Evolutionary conservation across 768 basidiomycete genomes (phyloP).

Genomic region (Rhodocollybia butyracea): DNA sequence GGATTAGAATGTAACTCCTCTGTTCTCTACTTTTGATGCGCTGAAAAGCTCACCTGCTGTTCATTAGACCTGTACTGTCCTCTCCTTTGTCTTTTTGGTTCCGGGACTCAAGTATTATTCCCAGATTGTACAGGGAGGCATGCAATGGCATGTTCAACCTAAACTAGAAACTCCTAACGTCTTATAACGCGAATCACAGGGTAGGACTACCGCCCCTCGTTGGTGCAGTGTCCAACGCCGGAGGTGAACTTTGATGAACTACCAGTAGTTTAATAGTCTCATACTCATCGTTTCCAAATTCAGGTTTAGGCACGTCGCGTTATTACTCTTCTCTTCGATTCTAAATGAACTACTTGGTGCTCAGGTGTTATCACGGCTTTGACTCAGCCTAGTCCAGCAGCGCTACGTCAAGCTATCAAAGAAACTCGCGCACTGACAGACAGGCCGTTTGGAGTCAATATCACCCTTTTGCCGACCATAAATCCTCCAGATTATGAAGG

Average conservation of each 20-base stretch:
- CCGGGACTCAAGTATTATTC: too few relatives aligned
- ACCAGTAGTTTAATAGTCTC: neutral
- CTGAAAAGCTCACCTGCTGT: neutral
- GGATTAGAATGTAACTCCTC: slow-evolving; percentile 53
- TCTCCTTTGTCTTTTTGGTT: too few relatives aligned
- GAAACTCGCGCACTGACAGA: slow-evolving; percentile 68
- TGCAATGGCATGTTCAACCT: slow-evolving; percentile 68
- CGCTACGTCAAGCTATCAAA: slow-evolving; percentile 73
- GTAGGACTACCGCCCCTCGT: slow-evolving; percentile 75
- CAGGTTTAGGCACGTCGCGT: neutral
- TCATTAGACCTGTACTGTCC: slow-evolving; percentile 61
- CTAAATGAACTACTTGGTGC: too few relatives aligned
- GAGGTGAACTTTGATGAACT: slow-evolving; percentile 59
- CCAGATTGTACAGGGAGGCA: slow-evolving; percentile 88
- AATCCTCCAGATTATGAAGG: slow-evolving; percentile 83
- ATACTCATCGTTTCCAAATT: neutral
- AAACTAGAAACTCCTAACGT: neutral
- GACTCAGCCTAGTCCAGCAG: slow-evolving; percentile 83
- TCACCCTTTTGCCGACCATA: slow-evolving; percentile 85
- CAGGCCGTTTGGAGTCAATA: slow-evolving; percentile 83
- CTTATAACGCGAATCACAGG: slow-evolving; percentile 36
- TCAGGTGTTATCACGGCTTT: slow-evolving; percentile 82
- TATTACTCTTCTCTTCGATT: neutral
- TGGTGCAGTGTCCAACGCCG: slow-evolving; percentile 79
- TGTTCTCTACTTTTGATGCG: slow-evolving; percentile 1